Evolutionary conservation across 2,329 filamentous ascomycete genomes (phyloP).

Genomic region (Teratosphaeria nubilosa): DNA sequence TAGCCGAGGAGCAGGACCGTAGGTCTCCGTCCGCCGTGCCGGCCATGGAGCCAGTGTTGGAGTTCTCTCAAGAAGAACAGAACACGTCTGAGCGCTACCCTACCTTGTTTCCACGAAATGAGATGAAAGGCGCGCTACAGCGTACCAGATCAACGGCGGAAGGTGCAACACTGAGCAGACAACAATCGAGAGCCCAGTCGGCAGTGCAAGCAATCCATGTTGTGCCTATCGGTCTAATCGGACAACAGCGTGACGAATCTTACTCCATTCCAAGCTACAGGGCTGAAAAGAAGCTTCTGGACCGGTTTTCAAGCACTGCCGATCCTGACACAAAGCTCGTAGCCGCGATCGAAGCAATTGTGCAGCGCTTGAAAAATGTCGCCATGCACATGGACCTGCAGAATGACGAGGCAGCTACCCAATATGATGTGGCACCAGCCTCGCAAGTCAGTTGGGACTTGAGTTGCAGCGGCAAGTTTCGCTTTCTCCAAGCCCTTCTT

Average conservation of each 20-base stretch:
- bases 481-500: slow-evolving; percentile 25
- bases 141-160: slow-evolving; percentile 1
- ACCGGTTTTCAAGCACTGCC: slow-evolving; percentile 14
- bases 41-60: slow-evolving; percentile 15
- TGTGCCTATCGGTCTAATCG: slow-evolving; percentile 21
- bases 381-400: slow-evolving; percentile 26
- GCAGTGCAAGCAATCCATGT: slow-evolving; percentile 4
- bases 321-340: slow-evolving; percentile 7
- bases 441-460: slow-evolving; percentile 25
- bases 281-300: slow-evolving; percentile 11
- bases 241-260: slow-evolving; percentile 24
- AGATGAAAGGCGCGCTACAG: neutral
- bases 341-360: slow-evolving; percentile 14
- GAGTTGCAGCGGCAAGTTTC: slow-evolving; percentile 27
- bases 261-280: slow-evolving; percentile 14
- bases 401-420: slow-evolving; percentile 22
- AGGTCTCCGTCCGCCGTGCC: slow-evolving; percentile 27
- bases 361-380: slow-evolving; percentile 18
- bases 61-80: slow-evolving; percentile 22
- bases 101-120: slow-evolving; percentile 19
- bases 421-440: slow-evolving; percentile 15
- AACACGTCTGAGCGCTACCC: slow-evolving; percentile 25
- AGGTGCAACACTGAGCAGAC: neutral
- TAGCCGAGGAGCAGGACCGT: slow-evolving; percentile 8
- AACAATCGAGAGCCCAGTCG: slow-evolving; percentile 1